A percentile compares a stretch with the other conserved stretches of the same genome.
phyloP scores from a whole-genome alignment of 495 filamentous ascomycete species.

The Cercophora sp. region DNA sequence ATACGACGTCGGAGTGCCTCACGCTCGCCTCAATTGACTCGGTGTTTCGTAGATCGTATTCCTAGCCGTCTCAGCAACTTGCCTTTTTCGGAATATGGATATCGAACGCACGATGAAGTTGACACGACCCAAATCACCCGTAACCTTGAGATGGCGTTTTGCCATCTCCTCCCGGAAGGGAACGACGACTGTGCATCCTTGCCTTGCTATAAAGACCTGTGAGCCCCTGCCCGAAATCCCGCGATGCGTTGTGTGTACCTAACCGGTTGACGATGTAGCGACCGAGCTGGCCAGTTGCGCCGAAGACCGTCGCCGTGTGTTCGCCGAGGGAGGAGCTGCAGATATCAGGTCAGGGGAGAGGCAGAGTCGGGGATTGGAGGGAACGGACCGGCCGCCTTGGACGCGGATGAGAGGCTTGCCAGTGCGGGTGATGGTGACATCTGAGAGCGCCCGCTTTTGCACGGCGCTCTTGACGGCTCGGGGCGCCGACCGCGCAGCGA shows the following conservation, averaged over 20 bases:
- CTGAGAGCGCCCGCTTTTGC: constrained; percentile 58
- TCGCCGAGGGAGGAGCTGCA: constrained; percentile 51
- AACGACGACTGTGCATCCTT: constrained; percentile 89
- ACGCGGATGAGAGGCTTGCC: constrained; percentile 80
- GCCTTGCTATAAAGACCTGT: constrained; percentile 58
- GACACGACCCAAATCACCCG: constrained; percentile 87
- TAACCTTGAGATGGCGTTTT: constrained; percentile 92
- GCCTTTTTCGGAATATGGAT: not conserved
- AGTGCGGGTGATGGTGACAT: constrained; percentile 79
- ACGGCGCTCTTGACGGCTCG: constrained; percentile 23
- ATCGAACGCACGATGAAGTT: constrained; percentile 64
- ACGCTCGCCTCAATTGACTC: constrained; percentile 94
- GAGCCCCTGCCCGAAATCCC: constrained; percentile 30
- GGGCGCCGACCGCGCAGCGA: constrained; percentile 42
- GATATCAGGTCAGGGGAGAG: constrained; percentile 44
- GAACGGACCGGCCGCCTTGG: constrained; percentile 74
- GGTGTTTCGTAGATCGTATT: constrained; percentile 94
- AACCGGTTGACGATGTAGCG: constrained; percentile 96
- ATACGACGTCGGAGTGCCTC: constrained; percentile 93
- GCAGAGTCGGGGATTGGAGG: not conserved
- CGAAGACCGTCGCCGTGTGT: constrained; percentile 96
- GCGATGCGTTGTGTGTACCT: constrained; percentile 52
- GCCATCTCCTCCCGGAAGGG: constrained; percentile 97
- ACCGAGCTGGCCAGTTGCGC: constrained; percentile 92
- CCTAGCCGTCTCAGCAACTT: constrained; percentile 47